Evolutionary conservation across 768 basidiomycete species (phyloP).

Genomic region (Suillus subaureus): DNA sequence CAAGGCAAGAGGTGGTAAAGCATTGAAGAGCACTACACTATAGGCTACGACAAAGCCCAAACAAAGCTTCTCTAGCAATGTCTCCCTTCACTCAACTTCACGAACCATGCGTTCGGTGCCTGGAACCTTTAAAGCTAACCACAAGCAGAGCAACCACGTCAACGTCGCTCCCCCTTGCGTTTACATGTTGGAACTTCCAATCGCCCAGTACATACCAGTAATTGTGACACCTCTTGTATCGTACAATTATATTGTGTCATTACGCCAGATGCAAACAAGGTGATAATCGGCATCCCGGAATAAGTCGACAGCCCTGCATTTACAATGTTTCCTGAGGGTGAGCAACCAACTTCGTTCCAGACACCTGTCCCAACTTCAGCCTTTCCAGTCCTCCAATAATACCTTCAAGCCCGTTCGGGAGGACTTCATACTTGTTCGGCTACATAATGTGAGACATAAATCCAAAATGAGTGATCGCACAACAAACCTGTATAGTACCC

Average conservation of each 20-base stretch:
- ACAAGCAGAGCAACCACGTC: conserved; percentile 86
- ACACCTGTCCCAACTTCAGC: conserved; percentile 39
- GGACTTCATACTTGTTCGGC: conserved; percentile 45
- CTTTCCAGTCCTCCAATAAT: conserved; percentile 38
- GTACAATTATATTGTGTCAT: too few relatives aligned
- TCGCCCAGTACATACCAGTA: too few relatives aligned
- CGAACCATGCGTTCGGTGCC: conserved; percentile 91
- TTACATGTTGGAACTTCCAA: conserved; percentile 50
- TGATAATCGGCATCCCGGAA: background rate
- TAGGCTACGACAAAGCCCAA: too few relatives aligned
- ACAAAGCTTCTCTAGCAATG: too few relatives aligned
- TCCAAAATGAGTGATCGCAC: background rate
- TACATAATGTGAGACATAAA: conserved; percentile 17
- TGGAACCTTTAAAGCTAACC: conserved; percentile 82
- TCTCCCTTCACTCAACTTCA: conserved; percentile 43
- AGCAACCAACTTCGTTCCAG: conserved; percentile 45
- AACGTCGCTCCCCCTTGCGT: conserved; percentile 71
- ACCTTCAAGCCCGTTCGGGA: conserved; percentile 42
- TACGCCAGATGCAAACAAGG: too few relatives aligned
- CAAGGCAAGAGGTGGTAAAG: too few relatives aligned
- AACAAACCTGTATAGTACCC: conserved; percentile 28
- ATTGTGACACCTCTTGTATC: too few relatives aligned
- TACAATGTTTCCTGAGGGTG: conserved; percentile 41
- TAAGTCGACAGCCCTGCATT: conserved; percentile 1
- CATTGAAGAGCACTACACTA: too few relatives aligned